Base-by-base conservation (phyloP, 2,329 filamentous ascomycete genomes). In the Xylariaceae sp. region DNA sequence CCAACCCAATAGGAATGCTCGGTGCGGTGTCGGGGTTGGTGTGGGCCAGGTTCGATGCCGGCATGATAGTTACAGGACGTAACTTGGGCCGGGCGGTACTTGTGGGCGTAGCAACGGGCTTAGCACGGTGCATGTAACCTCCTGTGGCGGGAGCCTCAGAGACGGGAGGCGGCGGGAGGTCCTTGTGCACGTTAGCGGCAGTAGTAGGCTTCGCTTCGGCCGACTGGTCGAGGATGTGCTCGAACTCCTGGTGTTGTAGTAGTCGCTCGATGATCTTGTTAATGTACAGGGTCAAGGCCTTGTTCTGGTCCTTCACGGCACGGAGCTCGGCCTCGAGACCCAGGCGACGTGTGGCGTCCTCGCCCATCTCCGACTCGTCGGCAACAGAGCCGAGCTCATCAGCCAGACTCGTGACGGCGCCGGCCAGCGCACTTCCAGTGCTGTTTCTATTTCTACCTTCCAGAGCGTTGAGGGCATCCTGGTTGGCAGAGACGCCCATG, bases 201-300 rank as follows among this genome's bases (percentile, higher is more conserved):
- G 73, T 73, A 57, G 73, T 68, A 34, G 78, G 76, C 68, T 86
- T 85, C 64, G 79, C 77, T 58, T 88, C 84, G 55, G 84, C 84
- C 7, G 88, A 89, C 73, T 90, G 89, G 72, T 96, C 91, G 47
- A 97, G 81, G 62, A 97, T 96, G 63, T 90, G 87, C 76, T 99
- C 93, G 67, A 96, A 97, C 67, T 96, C 92, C 70, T 96, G 89
- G 75, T 97, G 90, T 72, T 96, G 89, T 63, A 99, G 82, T 50
- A 99, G 84, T 58, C 94, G 89, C 74, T 94, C 94, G 73, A 99
- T 96, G 74, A 99, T 97, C 78, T 94, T 96, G 83, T 97, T 96
- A 79, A 99, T 97, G 78, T 99, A 99, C 65, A 97, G 80, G 23
- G 92, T 96, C 68, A 99, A 80, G 35, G 94, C 94, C 79, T 97